Evolutionary conservation across 495 filamentous ascomycete genomes (phyloP).

Genomic region (Lasiosphaeris hirsuta): DNA sequence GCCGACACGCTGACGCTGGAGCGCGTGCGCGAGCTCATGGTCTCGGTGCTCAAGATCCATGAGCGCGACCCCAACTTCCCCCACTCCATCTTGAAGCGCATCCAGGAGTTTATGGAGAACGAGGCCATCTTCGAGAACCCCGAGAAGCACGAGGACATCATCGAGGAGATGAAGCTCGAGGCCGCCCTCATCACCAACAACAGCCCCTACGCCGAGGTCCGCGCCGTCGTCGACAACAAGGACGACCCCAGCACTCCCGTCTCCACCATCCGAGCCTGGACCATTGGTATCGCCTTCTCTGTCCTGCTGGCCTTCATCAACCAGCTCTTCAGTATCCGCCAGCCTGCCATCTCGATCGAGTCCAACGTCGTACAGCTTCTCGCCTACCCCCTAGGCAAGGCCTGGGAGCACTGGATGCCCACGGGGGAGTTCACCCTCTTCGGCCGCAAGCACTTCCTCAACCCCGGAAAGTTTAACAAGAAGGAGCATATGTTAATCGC

Average conservation of each 20-base stretch:
- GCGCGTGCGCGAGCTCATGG: slow-evolving; percentile 23
- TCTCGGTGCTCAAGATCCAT: slow-evolving; percentile 26
- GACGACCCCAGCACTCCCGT: slow-evolving; percentile 37
- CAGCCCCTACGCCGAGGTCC: slow-evolving; percentile 48
- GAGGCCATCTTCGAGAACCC: slow-evolving; percentile 34
- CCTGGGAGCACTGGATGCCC: slow-evolving; percentile 34
- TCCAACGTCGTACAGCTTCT: slow-evolving; percentile 38
- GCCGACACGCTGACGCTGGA: slow-evolving; percentile 26
- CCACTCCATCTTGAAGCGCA: slow-evolving; percentile 21
- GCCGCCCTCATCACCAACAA: slow-evolving; percentile 43
- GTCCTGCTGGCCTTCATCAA: slow-evolving; percentile 38
- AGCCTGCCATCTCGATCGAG: slow-evolving; percentile 34
- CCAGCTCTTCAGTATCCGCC: slow-evolving; percentile 39
- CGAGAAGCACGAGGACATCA: slow-evolving; percentile 33
- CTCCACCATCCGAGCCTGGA: slow-evolving; percentile 41
- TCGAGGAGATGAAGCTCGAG: slow-evolving; percentile 45
- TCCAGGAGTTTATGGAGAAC: slow-evolving; percentile 31
- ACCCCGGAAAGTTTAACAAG: slow-evolving; percentile 49
- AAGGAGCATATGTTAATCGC: slow-evolving; percentile 54
- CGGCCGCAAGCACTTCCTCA: slow-evolving; percentile 38
- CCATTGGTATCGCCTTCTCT: slow-evolving; percentile 37
- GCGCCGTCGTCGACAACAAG: slow-evolving; percentile 46
- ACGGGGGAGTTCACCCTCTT: slow-evolving; percentile 36
- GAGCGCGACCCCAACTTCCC: slow-evolving; percentile 33
- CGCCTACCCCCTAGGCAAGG: slow-evolving; percentile 41